Base-by-base conservation (phyloP, 163 green algal species). In the Scenedesmus sp. region DNA sequence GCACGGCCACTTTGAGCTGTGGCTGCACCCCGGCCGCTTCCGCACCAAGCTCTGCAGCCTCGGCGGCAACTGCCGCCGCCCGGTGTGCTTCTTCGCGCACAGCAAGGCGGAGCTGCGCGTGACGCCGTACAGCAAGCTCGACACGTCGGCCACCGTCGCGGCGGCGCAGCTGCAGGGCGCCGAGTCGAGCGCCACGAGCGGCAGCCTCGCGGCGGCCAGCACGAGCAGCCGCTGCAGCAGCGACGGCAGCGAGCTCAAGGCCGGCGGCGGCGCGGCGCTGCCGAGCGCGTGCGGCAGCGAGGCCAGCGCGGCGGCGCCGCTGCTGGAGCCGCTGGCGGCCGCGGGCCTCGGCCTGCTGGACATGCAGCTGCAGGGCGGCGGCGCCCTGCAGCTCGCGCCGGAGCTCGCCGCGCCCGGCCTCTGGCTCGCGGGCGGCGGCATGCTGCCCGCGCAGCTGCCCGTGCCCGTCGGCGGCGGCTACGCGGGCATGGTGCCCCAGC, bases 1-100 rank as follows among this genome's bases (percentile, higher is more conserved):
- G 0, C 94, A 98, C 86, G 95, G 93, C 77, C 91, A 96, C 4
- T 98, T 97, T 57, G 93, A 97, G 86, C 93, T 95, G 72, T 97
- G 93, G 92, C 87, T 98, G 66, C 91, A 97, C 69, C 93, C 92
- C 2, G 91, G 86, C 0, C 87, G 89, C 44, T 95, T 94, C 72
- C 84, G 90, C 72, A 95, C 91, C 6, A 89, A 93, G 78, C 75
- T 95, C 64, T 96, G 91, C 91, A 94, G 89, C 77, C 82, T 93
- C 31, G 87, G 87, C 20, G 75, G 80, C 53, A 82, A 85, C 64
- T 96, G 92, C 79, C 62, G 75, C 13, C 83, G 92, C 22, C 77
- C 83, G 31, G 89, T 93, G 10, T 96, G 92, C 87, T 96, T 96
- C 85, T 96, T 96, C 71, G 92, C 92, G 0, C 92, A 96, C 81